Percentiles rank a stretch among this genome's conserved stretches.
phyloP scores from a whole-genome alignment of 2,329 filamentous ascomycete genomes.

The Aspergillus hiratsukae region DNA sequence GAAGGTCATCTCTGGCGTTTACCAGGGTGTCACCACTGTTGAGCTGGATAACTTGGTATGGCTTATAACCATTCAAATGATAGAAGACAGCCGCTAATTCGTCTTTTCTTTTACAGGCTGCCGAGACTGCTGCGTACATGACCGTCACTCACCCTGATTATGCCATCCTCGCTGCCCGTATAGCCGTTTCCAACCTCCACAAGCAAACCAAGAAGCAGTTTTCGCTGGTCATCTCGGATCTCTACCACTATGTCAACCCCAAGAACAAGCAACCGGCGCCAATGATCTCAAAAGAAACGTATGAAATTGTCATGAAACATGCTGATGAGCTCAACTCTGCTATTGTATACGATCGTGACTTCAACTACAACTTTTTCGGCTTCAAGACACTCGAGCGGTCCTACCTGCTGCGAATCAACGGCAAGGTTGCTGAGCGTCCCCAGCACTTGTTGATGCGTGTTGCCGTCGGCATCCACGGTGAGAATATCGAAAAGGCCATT shows the following conservation, averaged over 20 bases:
- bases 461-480: constrained; percentile 91
- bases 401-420: constrained; percentile 91
- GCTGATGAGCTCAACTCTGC: constrained; percentile 97
- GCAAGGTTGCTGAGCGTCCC: constrained; percentile 93
- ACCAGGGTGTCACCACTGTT: constrained; percentile 93
- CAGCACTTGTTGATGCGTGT: constrained; percentile 99
- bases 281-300: constrained; percentile 91
- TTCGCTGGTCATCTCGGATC: constrained; percentile 87
- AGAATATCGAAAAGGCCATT: constrained; percentile 87
- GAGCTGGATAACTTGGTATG: constrained; percentile 95
- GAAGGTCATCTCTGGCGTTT: constrained; percentile 99
- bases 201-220: constrained; percentile 99
- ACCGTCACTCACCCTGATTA: constrained; percentile 99
- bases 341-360: constrained; percentile 98
- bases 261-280: constrained; percentile 79
- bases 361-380: constrained; percentile 99
- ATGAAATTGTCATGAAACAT: constrained; percentile 91
- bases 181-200: constrained; percentile 98
- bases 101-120: constrained; percentile 59
- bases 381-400: constrained; percentile 99
- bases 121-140: constrained; percentile 99
- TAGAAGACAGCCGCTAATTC: constrained; percentile 12
- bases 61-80: neutral
- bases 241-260: constrained; percentile 94
- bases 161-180: constrained; percentile 94